phyloP scores from a whole-genome alignment of 371 early-diverging fungal genomes.

The Mucor racemosus region DNA sequence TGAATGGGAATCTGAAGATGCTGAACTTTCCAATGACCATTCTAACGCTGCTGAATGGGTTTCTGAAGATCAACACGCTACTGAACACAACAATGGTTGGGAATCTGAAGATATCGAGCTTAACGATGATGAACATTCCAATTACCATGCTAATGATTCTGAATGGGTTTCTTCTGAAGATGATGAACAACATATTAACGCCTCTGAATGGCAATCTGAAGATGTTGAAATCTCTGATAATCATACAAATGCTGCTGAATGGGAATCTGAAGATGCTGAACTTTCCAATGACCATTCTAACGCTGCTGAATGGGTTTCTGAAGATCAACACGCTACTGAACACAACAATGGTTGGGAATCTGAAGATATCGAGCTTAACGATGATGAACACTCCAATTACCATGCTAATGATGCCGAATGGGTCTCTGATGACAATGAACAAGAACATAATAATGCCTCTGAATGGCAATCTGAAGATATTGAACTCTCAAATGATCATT shows the following conservation, averaged over 20 bases:
- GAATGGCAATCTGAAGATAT: slow-evolving; percentile 23
- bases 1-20: slow-evolving; percentile 5
- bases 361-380: no score
- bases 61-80: no score
- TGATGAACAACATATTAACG: no score
- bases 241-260: slow-evolving; percentile 1
- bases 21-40: slow-evolving; percentile 6
- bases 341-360: no score
- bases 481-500: slow-evolving; percentile 3
- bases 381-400: background rate
- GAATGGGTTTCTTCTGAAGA: no score
- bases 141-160: no score
- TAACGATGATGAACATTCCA: no score
- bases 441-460: background rate
- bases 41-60: slow-evolving; percentile 19
- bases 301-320: background rate
- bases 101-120: slow-evolving; percentile 17
- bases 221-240: slow-evolving; percentile 5
- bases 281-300: background rate
- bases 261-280: slow-evolving; percentile 4
- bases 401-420: slow-evolving; percentile 24
- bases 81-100: slow-evolving; percentile 21
- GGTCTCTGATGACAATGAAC: slow-evolving; percentile 8
- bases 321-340: no score
- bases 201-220: slow-evolving; percentile 21